Base-by-base conservation (phyloP, 371 early-diverging fungal species). In the Umbelopsis sp. region DNA sequence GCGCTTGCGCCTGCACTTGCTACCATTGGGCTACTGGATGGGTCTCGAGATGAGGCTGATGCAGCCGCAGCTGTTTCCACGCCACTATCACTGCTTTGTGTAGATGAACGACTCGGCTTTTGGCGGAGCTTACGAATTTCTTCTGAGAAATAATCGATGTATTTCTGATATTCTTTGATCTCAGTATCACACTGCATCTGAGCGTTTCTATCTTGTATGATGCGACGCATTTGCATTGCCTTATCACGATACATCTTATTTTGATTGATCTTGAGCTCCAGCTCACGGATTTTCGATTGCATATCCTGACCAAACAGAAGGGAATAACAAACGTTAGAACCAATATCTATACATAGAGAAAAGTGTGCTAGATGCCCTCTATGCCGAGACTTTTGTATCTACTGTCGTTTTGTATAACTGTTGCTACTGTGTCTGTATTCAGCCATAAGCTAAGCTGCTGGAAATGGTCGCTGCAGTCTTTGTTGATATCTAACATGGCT, bases 111-210 rank as follows among this genome's bases (percentile, higher is more conserved):
- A 35, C 57, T 57, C 14, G 76, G 63, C 50, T 25, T 53, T 72
- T 38, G 68, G 74, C 73, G 72, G 41, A 69, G 71, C 76, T 74
- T 32, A 79, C 77, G 80, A 50, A 92, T 79, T 70, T 94, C 92
- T 29, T 80, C 83, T 22, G 88, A 87, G 65, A 97, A 86, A 68
- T 89, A 97, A 57, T 91, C 90, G 72, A 97, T 87, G 37, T 93
- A 89, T 73, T 89, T 90, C 74, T 93, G 89, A 46, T 89, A 87
- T 65, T 97, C 95, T 46, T 76, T 79, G 63, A 96, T 84, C 67
- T 91, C 87, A 57, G 85, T 81, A 76, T 97, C 92, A 73, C 94
- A 93, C 72, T 93, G 90, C 52, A 92, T 86, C 41, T 85, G 80
- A 50, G 88, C 90, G 69, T 86, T 88, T 29, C 76, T 77, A 84